Base-by-base conservation (phyloP, 2,329 filamentous ascomycete species). In the Ilyonectria robusta region DNA sequence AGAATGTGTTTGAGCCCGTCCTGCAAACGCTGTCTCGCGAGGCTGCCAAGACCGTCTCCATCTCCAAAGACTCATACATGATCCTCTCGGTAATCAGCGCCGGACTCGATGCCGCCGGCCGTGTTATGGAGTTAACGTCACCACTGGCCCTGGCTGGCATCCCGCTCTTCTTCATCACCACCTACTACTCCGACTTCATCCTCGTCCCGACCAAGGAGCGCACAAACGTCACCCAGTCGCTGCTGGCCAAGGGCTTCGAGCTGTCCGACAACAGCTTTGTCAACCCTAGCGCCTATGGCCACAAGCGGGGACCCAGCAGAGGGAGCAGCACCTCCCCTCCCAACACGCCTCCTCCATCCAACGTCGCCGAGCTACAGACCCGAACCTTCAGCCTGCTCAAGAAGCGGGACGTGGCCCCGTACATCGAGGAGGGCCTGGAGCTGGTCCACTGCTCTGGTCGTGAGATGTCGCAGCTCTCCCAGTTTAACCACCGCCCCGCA, bases 81-180 rank as follows among this genome's bases (percentile, higher is more conserved):
- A 93, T 95, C 37, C 93, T 98, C 79, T 94, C 94, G 69, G 94
- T 99, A 67, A 94, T 94, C 69, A 94, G 93, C 70, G 93, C 95
- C 73, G 94, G 95, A 8, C 91, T 97, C 74, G 95, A 98, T 78
- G 95, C 95, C 10, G 95, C 94, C 7, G 94, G 95, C 74, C 89
- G 95, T 62, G 95, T 99, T 7, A 89, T 98, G 74, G 95, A 98
- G 77, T 82, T 99, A 68, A 98, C 95, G 8, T 95, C 92, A 59
- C 96, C 95, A 6, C 86, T 98, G 35, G 95, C 96, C 31, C 87
- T 98, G 78, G 95, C 95, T 56, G 94, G 94, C 74, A 96, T 98
- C 59, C 93, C 95, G 59, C 97, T 99, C 77, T 98, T 98, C 85
- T 98, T 98, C 87, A 97, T 98, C 79, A 98, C 95, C 4, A 98